Base-by-base conservation (phyloP, 768 basidiomycete species). In the Tricholoma bakamatsutake region DNA sequence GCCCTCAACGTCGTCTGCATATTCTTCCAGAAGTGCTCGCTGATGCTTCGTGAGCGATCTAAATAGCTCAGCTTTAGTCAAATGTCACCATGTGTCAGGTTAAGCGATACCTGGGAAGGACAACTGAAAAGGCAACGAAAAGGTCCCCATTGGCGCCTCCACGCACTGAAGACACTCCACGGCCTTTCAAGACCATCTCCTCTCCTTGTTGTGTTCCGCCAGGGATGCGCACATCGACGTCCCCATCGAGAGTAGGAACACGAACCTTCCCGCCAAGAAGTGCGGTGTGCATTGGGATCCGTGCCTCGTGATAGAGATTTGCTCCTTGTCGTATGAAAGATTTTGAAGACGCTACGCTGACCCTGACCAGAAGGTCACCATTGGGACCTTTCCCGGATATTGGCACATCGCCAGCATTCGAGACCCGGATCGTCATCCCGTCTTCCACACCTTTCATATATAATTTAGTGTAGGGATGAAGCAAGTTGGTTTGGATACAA, bases 181-280 rank as follows among this genome's bases (percentile, higher is more conserved):
- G 83, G 39, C 86, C 85, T 73, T 88, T 90, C 64, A 99, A 73
- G 18, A 97, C 90, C 84, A 96, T 95, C 70, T 98, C 94, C 74
- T 98, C 93, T 15, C 95, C 95, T 66, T 88, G 93, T 71, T 98
- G 97, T 2, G 96, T 98, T 45, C 97, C 96, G 18, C 79, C 78
- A 54, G 94, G 92, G 40, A 99, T 82, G 60, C 90, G 87, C 42
- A 98, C 91, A 56, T 98, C 94, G 1, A 98, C 93, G 45, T 97
- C 92, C 24, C 95, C 93, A 58, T 98, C 95, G 17, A 98, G 76
- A 43, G 97, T 99, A 24, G 94, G 93, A 27, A 99, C 90, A 30
- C 93, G 82, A 45, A 94, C 88, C 63, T 84, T 83, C 30, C 96
- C 97, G 15, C 97, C 97, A n/a, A 98, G 79, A 46, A 99, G 75